Percentiles rank a stretch among this genome's conserved stretches.
Evolutionary conservation across 106 monocot species (phyloP).

Genomic region (Acanthochlamys bracteata): DNA sequence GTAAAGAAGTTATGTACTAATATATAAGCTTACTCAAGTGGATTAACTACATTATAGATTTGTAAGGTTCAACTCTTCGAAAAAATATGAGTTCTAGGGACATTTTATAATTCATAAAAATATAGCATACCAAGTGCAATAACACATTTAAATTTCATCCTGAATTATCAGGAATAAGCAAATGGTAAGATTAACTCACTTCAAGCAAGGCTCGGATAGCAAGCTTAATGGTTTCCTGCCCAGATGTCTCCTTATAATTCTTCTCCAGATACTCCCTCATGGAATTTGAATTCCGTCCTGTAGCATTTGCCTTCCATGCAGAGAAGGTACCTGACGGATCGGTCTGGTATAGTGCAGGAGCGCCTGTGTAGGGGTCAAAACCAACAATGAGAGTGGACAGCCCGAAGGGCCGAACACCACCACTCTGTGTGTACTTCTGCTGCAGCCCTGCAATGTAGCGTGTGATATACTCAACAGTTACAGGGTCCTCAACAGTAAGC

Average conservation of each 20-base stretch:
- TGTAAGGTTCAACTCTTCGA: too few relatives aligned
- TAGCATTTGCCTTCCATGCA: constrained; percentile 97
- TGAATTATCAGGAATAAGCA: background rate
- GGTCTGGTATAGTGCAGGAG: constrained; percentile 83
- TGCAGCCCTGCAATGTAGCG: constrained; percentile 88
- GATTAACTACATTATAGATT: too few relatives aligned
- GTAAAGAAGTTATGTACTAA: too few relatives aligned
- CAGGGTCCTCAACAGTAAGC: constrained; percentile 79
- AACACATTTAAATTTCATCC: too few relatives aligned
- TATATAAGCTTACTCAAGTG: too few relatives aligned
- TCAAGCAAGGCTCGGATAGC: constrained; percentile 76
- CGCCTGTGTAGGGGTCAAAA: constrained; percentile 67
- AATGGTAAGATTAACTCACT: constrained; percentile 23
- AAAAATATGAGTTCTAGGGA: too few relatives aligned
- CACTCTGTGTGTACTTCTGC: constrained; percentile 98
- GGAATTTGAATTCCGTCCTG: constrained; percentile 87
- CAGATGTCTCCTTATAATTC: constrained; percentile 89
- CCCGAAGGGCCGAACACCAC: constrained; percentile 89
- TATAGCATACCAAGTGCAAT: too few relatives aligned
- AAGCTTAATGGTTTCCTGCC: constrained; percentile 80
- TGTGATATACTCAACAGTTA: constrained; percentile 93
- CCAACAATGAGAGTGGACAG: constrained; percentile 87
- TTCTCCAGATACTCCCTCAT: constrained; percentile 93
- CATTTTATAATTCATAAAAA: too few relatives aligned
- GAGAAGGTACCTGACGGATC: constrained; percentile 92